These are phyloP conservation scores for Candida sanyaensis DNA, from an alignment of 1,139 yeast genomes.

Conservation along the genomic window DNA sequence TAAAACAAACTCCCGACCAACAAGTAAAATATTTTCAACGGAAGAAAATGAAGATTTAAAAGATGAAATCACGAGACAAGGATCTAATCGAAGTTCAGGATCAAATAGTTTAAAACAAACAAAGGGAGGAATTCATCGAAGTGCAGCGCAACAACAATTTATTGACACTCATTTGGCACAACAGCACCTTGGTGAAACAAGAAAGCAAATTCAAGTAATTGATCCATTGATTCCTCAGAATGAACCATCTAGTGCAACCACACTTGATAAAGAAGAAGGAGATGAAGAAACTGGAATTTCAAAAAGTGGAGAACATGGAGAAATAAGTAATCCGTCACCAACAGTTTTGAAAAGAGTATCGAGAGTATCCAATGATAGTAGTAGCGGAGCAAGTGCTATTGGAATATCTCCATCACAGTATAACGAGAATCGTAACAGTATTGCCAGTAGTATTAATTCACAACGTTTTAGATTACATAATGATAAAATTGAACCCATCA, in stretches of 20 bases:
- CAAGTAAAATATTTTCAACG: conserved; percentile 3
- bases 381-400: background rate
- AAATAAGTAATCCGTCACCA: conserved; percentile 1
- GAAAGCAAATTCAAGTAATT: conserved; percentile 1
- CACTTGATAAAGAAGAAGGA: background rate
- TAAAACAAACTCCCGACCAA: conserved; percentile 8
- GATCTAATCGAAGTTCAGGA: conserved; percentile 7
- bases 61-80: conserved; percentile 11
- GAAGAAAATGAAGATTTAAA: conserved; percentile 9
- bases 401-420: conserved; percentile 2
- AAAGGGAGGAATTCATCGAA: conserved; percentile 1
- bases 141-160: conserved; percentile 3
- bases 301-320: background rate
- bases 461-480: conserved; percentile 7
- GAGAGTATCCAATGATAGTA: conserved; percentile 2
- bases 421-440: conserved; percentile 8
- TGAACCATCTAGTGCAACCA: background rate
- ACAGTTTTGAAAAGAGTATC: conserved; percentile 6
- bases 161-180: conserved; percentile 6
- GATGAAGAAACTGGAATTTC: background rate
- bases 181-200: conserved; percentile 2
- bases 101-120: conserved; percentile 1
- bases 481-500: conserved; percentile 12
- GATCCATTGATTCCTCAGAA: background rate
- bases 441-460: conserved; percentile 6